Percentiles rank a stretch among this genome's conserved stretches.
These are phyloP conservation scores for Venturiaceae sp. DNA, from an alignment of 2,329 filamentous ascomycete genomes.

Conservation along the genomic window DNA sequence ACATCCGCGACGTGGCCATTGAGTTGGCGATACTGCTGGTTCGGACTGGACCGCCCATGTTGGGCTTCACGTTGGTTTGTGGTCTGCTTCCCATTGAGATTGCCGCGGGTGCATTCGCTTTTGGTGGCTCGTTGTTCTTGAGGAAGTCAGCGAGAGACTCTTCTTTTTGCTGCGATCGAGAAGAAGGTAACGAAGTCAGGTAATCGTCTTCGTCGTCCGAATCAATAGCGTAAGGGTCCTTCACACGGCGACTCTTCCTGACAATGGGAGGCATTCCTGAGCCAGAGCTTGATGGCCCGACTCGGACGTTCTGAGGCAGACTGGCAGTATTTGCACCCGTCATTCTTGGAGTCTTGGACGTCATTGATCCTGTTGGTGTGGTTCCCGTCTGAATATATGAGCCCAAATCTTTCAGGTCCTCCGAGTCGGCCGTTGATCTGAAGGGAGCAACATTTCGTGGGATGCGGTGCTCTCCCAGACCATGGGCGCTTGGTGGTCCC, in stretches of 20 bases:
- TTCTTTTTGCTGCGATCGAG: conserved; percentile 36
- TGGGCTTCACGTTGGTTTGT: not conserved
- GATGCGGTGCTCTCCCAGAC: conserved; percentile 48
- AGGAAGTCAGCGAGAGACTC: conserved; percentile 69
- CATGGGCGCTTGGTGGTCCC: conserved; percentile 54
- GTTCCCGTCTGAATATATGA: conserved; percentile 10
- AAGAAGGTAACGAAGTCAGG: conserved; percentile 29
- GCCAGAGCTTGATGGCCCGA: conserved; percentile 24
- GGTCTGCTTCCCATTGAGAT: not conserved
- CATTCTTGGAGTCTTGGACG: not conserved
- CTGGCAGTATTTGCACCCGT: conserved; percentile 19
- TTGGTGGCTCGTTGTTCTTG: conserved; percentile 56
- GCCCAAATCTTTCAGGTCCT: conserved; percentile 49
- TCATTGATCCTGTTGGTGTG: conserved; percentile 10
- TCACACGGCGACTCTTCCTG: conserved; percentile 64
- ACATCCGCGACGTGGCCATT: not conserved
- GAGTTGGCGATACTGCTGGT: not conserved
- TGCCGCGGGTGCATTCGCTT: not conserved
- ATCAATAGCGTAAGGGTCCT: conserved; percentile 92
- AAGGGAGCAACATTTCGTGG: conserved; percentile 79
- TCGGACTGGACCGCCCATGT: not conserved
- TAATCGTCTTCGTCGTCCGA: conserved; percentile 43
- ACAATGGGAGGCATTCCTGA: conserved; percentile 11
- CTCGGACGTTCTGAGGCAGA: conserved; percentile 18
- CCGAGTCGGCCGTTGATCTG: conserved; percentile 75